Evolutionary conservation across 129 eudicot species (phyloP).

Genomic region (Rutidosis leptorrhynchoides): DNA sequence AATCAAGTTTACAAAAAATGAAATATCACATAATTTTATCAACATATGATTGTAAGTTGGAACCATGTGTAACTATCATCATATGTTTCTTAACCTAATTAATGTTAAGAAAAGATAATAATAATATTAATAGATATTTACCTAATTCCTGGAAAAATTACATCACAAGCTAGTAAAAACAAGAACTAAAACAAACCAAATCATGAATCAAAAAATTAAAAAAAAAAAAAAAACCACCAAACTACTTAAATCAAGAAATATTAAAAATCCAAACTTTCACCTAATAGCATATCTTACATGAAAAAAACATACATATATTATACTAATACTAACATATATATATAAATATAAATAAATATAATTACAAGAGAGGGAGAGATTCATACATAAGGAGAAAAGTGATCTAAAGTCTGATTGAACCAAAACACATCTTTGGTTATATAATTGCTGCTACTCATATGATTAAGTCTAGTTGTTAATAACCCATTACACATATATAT

Average conservation of each 20-base stretch:
- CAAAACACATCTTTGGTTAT: constrained; percentile 61
- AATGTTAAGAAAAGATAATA: neutral
- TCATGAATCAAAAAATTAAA: neutral
- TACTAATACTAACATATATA: neutral
- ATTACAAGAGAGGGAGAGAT: neutral
- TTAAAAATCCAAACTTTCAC: neutral
- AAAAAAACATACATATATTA: neutral
- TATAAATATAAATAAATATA: neutral
- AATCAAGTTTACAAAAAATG: neutral
- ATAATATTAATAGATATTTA: neutral
- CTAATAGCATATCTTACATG: neutral
- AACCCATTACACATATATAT: constrained; percentile 31
- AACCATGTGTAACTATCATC: neutral
- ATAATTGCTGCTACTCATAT: constrained; percentile 33
- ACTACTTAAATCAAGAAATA: neutral
- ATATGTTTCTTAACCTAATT: neutral
- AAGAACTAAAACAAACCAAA: neutral
- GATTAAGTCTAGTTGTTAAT: constrained; percentile 36
- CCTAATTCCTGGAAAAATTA: neutral
- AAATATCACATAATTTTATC: neutral
- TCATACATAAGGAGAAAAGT: constrained; percentile 66
- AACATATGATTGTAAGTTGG: neutral
- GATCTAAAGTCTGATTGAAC: constrained; percentile 92
- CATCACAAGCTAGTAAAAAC: neutral
- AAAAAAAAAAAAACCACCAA: neutral